Conservation (phyloP, 2,329 filamentous ascomycete genomes). For the Endocalyx cinctus region DNA sequence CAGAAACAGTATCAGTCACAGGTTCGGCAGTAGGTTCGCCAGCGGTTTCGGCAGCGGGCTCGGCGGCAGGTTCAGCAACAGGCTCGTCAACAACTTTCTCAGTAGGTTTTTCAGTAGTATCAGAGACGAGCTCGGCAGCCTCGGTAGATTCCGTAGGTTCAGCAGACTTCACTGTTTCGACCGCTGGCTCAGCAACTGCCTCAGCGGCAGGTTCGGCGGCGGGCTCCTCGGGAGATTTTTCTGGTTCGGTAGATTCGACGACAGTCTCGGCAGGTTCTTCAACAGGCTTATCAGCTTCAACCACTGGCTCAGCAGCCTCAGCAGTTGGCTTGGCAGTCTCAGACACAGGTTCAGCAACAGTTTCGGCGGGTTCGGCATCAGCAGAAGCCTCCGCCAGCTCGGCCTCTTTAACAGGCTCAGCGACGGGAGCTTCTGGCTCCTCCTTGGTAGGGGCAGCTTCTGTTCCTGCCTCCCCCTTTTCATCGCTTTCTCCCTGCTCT, state of each 20-base stretch:
- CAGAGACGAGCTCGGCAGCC: slow-evolving; percentile 8
- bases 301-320: too few relatives aligned
- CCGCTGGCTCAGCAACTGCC: slow-evolving; percentile 4
- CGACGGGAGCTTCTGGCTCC: background rate
- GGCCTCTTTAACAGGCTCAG: slow-evolving; percentile 1
- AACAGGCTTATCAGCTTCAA: too few relatives aligned
- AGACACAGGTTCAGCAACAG: background rate
- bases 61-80: background rate
- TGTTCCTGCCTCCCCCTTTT: background rate
- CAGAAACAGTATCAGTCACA: slow-evolving; percentile 9
- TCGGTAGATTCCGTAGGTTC: slow-evolving; percentile 2
- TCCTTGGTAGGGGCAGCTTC: background rate
- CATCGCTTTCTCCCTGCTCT: background rate
- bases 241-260: slow-evolving; percentile 1
- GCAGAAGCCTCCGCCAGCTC: too few relatives aligned
- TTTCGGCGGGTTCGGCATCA: background rate
- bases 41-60: background rate
- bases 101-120: slow-evolving; percentile 2
- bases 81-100: background rate
- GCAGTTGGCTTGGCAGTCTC: slow-evolving; percentile 1
- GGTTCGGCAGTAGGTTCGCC: slow-evolving; percentile 7
- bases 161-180: too few relatives aligned
- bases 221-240: slow-evolving; percentile 3
- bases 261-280: slow-evolving; percentile 6
- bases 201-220: slow-evolving; percentile 8